Base-by-base conservation (phyloP, 164 flowering plant genomes). In the Stephania yunnanensis region DNA sequence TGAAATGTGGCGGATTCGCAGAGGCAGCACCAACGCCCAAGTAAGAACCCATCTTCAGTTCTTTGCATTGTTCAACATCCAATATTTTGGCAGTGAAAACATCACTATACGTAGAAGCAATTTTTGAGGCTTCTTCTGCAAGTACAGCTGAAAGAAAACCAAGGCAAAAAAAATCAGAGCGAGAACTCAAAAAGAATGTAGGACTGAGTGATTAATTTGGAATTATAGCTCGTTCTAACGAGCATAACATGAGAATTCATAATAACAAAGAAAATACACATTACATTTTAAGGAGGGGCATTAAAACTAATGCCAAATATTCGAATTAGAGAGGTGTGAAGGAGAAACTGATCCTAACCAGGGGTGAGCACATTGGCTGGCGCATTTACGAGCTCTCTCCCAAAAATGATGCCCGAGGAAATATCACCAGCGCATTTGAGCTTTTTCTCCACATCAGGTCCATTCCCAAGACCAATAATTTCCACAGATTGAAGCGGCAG, bases 331-430 rank as follows among this genome's bases (percentile, higher is more conserved):
- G 10, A 29, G 67, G 31, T 19, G 19, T 69, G 11, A 19, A 66
- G n/a, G 30, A 70, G 12, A 36, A 75, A 17, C 46, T 20, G 10
- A 45, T 74, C 83, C 87, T 1, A 76, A 91, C 98, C 98, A 67
- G 99, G 99, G n/a, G 99, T 95, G 64, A 95, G 94, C 22, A 95
- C 98, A 81, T 95, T 95, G 19, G 99, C 92, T 10, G 98, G 99
- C 42, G 98, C 89, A 86, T 95, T 95, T 42, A 90, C 97, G 73
- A 95, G 97, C 85, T 92, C 93, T 81, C 71, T 89, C 44, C 94
- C 99, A 63, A 93, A 82, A 46, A 95, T 87, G 22, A 95, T 85
- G 7, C 89, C 98, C 55, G 89, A 85, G 81, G 92, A 87, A 79
- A 92, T 89, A 79, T 92, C 86, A 78, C 85, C 85, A 2, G 89